A percentile compares a stretch with the other conserved stretches of the same genome.
Evolutionary conservation across 176 grass and related monocot genomes (phyloP).

Genomic region (Musa itinerans): DNA sequence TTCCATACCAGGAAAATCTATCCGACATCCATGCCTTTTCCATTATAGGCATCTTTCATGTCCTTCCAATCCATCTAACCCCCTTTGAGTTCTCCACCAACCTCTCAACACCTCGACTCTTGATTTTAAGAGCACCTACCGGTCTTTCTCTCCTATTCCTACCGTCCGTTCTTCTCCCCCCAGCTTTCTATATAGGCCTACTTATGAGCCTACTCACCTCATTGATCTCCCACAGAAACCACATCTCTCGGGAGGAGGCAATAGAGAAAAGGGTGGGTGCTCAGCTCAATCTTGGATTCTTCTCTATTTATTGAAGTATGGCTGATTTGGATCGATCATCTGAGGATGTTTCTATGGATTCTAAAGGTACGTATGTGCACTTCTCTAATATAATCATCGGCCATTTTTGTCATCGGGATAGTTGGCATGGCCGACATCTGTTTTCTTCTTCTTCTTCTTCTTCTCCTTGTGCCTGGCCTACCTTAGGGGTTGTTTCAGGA

Average conservation of each 20-base stretch:
- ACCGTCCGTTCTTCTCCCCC: slow-evolving; percentile 21
- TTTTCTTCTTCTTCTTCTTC: no score
- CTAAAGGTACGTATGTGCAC: slow-evolving; percentile 18
- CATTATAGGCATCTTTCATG: not conserved
- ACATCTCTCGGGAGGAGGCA: no score
- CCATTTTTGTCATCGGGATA: not conserved
- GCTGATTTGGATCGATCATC: slow-evolving; percentile 22
- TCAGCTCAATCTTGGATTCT: not conserved
- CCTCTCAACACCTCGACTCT: slow-evolving; percentile 16
- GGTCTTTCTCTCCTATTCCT: slow-evolving; percentile 14
- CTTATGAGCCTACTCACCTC: not conserved
- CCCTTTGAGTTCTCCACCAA: slow-evolving; percentile 5
- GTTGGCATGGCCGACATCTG: not conserved
- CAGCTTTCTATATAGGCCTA: not conserved
- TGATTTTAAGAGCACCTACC: not conserved
- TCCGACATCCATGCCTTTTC: not conserved
- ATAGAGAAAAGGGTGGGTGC: not conserved
- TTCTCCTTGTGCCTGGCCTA: no score
- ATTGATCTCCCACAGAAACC: not conserved
- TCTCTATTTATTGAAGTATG: not conserved
- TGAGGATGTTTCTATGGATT: slow-evolving; percentile 20
- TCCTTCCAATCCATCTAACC: not conserved
- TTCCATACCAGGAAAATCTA: not conserved
- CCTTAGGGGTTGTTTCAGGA: slow-evolving; percentile 2
- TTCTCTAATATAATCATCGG: no score